A percentile compares a stretch with the other conserved stretches of the same genome.
Evolutionary conservation across 2,329 filamentous ascomycete genomes (phyloP).

Genomic region (Rachicladosporium sp.): DNA sequence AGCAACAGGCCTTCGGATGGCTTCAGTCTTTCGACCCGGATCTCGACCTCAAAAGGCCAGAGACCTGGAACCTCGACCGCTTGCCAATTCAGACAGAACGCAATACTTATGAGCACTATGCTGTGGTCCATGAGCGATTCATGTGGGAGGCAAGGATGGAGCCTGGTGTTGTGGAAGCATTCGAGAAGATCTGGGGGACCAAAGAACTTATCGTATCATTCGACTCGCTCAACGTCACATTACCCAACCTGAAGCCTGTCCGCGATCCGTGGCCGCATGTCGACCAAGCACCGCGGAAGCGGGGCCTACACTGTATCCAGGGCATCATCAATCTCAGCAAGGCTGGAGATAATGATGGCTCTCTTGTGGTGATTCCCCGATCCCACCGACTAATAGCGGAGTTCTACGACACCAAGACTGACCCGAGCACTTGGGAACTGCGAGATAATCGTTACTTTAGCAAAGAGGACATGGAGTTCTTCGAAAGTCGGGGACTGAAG

Average conservation of each 20-base stretch:
- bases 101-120: conserved; percentile 7
- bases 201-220: conserved; percentile 16
- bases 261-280: conserved; percentile 4
- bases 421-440: not conserved
- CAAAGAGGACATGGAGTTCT: not conserved
- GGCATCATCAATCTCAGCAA: conserved; percentile 1
- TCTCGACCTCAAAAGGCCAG: no score
- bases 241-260: conserved; percentile 5
- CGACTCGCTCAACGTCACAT: conserved; percentile 14
- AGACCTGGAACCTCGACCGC: no score
- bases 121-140: conserved; percentile 15
- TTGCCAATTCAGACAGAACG: no score
- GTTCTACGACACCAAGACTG: conserved; percentile 2
- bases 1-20: no score
- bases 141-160: conserved; percentile 16
- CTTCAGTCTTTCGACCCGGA: no score
- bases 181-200: conserved; percentile 14
- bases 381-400: no score
- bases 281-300: conserved; percentile 3
- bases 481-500: not conserved
- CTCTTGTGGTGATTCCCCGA: not conserved
- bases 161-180: conserved; percentile 12
- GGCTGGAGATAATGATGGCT: no score
- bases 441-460: not conserved
- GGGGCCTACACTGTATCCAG: conserved; percentile 3